Base-by-base conservation (phyloP, 495 filamentous ascomycete species). In the Daldinia bambusicola region DNA sequence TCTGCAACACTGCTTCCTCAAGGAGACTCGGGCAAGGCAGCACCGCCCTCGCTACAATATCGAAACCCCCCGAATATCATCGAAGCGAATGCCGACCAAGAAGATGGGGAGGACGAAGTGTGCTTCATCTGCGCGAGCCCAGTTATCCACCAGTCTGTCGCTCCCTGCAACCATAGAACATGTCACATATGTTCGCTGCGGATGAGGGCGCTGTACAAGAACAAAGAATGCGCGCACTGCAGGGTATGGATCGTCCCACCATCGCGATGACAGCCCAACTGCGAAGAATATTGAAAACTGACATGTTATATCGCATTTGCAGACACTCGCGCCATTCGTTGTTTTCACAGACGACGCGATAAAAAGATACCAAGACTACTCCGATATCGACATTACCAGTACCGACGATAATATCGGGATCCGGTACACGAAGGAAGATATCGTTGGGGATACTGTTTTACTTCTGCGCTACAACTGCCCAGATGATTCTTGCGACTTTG, bases 61-160 rank as follows among this genome's bases (percentile, higher is more conserved):
- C 70, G 48, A 36, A 52, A 65, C 13, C 38, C 51, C 30, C 48
- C 13, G 50, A 55, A 43, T 16, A 43, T 53, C 6, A 48, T 36
- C 43, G 63, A 73, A n/a, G 64, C 60, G 37, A 62, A 59, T 16
- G 61, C 30, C 26, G 77, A 55, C 22, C 75, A 63, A 10, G 77
- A 89, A 63, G 88, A 88, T 41, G 83, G 84, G 26, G 92, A 95
- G 67, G 88, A 85, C 8, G 92, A 97, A 56, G 85, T 97, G 61
- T 99, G 95, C 84, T 98, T 98, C 80, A 98, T 99, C 67, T 99
- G 95, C 78, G 94, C 96, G 26, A 95, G 92, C 43, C 87, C 88
- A 1, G 90, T 98, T 56, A 87, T 89, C 53, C 93, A 97, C 82
- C 89, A 89, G 59, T 90, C 93, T 3, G 86, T 98, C 52, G 89